Conservation (phyloP, 2,329 filamentous ascomycete species). For the Venturia oleaginea region DNA sequence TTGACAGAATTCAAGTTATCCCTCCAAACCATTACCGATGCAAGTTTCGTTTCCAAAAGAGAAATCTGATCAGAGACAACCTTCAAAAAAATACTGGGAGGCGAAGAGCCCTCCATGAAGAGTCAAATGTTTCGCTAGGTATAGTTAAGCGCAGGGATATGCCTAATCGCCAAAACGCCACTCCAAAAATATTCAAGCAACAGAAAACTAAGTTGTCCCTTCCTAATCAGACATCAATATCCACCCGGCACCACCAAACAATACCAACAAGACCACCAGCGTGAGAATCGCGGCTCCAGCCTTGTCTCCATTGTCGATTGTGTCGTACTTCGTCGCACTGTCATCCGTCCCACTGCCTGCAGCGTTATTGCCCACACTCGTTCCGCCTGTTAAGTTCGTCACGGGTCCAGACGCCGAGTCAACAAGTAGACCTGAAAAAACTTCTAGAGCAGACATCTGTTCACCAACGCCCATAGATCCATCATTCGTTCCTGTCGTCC, state of each 20-base stretch:
- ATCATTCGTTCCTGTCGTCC: conserved; percentile 28
- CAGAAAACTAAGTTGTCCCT: background rate
- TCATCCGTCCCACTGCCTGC: conserved; percentile 44
- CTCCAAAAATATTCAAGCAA: background rate
- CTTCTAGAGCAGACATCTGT: conserved; percentile 50
- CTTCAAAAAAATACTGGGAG: too few relatives aligned
- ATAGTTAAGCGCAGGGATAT: too few relatives aligned
- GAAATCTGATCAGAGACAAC: too few relatives aligned
- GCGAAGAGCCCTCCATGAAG: too few relatives aligned
- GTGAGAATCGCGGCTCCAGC: conserved; percentile 62
- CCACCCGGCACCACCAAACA: conserved; percentile 48
- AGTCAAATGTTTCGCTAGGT: too few relatives aligned
- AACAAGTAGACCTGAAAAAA: conserved; percentile 37
- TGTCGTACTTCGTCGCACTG: conserved; percentile 29
- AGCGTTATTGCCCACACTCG: conserved; percentile 35
- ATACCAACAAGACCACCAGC: conserved; percentile 42
- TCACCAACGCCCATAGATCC: conserved; percentile 44
- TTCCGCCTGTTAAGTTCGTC: conserved; percentile 44
- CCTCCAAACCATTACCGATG: too few relatives aligned
- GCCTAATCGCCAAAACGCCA: background rate
- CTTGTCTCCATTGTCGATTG: conserved; percentile 44
- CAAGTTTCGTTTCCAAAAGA: too few relatives aligned
- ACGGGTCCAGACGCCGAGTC: conserved; percentile 27
- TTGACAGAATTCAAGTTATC: too few relatives aligned
- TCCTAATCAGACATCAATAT: conserved; percentile 26